These are phyloP conservation scores for Lactarius tabidus DNA, from an alignment of 768 basidiomycete genomes.

Conservation along the genomic window DNA sequence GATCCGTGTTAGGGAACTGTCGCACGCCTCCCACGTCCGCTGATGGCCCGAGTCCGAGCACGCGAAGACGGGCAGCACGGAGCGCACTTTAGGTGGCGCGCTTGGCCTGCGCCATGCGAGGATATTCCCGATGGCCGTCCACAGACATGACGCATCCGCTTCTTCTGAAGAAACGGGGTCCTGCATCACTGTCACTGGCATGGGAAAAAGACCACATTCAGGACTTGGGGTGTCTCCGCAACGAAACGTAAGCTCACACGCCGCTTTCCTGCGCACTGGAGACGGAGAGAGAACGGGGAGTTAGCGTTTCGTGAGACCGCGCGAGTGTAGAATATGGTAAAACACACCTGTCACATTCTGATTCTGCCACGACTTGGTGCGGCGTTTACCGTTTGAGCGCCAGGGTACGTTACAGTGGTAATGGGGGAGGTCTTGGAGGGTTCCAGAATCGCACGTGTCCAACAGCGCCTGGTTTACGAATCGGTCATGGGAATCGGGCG, in stretches of 20 bases:
- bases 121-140: neutral
- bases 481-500: neutral
- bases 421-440: slow-evolving; percentile 27
- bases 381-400: slow-evolving; percentile 25
- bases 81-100: neutral
- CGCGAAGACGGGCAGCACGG: slow-evolving; percentile 21
- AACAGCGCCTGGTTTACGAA: slow-evolving; percentile 23
- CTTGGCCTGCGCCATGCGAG: neutral
- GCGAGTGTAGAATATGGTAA: neutral
- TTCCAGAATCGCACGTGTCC: slow-evolving; percentile 28
- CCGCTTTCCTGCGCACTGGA: slow-evolving; percentile 15
- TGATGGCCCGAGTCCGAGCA: slow-evolving; percentile 29
- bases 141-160: neutral
- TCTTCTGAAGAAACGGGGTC: neutral
- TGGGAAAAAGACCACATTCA: neutral
- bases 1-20: slow-evolving; percentile 24
- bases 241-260: neutral
- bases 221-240: neutral
- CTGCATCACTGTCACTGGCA: neutral
- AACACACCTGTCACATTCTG: slow-evolving; percentile 24
- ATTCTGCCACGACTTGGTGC: slow-evolving; percentile 23
- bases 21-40: slow-evolving; percentile 26
- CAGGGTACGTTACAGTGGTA: slow-evolving; percentile 28
- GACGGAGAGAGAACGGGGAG: neutral
- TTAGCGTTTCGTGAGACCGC: neutral